These are phyloP conservation scores for Suhomyces ambrosiae DNA, from an alignment of 1,139 yeast genomes.

Conservation along the genomic window DNA sequence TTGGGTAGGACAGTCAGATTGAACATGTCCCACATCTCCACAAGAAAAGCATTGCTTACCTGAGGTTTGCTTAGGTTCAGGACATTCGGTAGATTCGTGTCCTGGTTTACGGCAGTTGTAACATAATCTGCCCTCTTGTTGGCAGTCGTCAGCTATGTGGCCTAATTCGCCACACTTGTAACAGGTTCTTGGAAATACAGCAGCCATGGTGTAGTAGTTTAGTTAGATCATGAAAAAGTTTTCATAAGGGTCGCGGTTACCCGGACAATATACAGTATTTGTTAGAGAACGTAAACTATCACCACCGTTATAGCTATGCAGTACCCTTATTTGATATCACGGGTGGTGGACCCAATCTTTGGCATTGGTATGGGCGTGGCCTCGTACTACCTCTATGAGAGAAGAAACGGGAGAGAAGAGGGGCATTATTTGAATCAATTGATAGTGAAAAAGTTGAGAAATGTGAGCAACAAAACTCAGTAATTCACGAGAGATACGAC, in stretches of 20 bases:
- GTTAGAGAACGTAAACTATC: not conserved
- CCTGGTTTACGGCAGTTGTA: conserved; percentile 93
- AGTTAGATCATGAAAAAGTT: conserved; percentile 14
- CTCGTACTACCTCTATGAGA: conserved; percentile 63
- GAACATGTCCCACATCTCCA: conserved; percentile 71
- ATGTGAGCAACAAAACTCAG: not conserved
- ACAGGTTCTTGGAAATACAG: conserved; percentile 81
- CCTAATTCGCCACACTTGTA: conserved; percentile 93
- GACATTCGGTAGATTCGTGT: conserved; percentile 86
- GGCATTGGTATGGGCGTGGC: conserved; percentile 60
- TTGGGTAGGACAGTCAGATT: conserved; percentile 61
- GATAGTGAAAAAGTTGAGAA: conserved; percentile 29
- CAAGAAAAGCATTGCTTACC: conserved; percentile 91
- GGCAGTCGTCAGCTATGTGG: conserved; percentile 87
- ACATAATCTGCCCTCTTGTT: conserved; percentile 81
- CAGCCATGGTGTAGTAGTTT: conserved; percentile 42
- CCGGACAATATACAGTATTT: conserved; percentile 11
- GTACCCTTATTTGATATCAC: conserved; percentile 41
- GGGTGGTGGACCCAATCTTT: conserved; percentile 57
- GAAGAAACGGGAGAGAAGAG: conserved; percentile 51
- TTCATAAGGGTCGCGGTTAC: conserved; percentile 12
- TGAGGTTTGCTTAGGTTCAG: conserved; percentile 80
- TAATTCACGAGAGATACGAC: not conserved
- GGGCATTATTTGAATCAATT: conserved; percentile 62
- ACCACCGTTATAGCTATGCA: conserved; percentile 24